Evolutionary conservation across 768 basidiomycete genomes (phyloP).

Genomic region (Rhodotorula babjevae): DNA sequence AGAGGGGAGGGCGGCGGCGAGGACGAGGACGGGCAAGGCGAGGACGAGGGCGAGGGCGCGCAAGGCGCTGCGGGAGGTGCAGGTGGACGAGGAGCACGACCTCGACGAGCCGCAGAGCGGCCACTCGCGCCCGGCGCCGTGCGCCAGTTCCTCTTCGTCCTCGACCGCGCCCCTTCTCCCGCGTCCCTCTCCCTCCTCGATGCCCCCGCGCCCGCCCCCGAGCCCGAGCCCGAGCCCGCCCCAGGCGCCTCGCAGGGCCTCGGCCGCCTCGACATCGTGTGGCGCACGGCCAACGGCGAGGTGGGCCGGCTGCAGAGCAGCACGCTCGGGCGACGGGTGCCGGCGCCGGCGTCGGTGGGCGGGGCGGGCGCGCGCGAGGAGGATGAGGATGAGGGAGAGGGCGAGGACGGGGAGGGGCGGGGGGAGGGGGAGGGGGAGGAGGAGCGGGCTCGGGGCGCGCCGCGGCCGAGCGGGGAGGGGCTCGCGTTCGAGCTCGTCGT

Average conservation of each 20-base stretch:
- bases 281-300: constrained; percentile 80
- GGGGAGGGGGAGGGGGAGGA: too few relatives aligned
- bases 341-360: constrained; percentile 19
- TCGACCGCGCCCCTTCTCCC: constrained; percentile 52
- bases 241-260: constrained; percentile 54
- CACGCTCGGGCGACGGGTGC: constrained; percentile 73
- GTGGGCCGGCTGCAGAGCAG: constrained; percentile 82
- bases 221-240: constrained; percentile 48
- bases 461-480: constrained; percentile 54
- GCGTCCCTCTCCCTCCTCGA: too few relatives aligned
- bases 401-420: too few relatives aligned
- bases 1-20: too few relatives aligned
- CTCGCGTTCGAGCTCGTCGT: constrained; percentile 55
- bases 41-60: too few relatives aligned
- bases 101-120: constrained; percentile 54
- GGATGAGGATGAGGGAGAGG: too few relatives aligned
- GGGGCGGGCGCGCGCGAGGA: too few relatives aligned
- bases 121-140: constrained; percentile 78
- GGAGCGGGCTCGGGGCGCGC: too few relatives aligned
- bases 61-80: too few relatives aligned
- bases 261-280: constrained; percentile 75
- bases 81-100: too few relatives aligned
- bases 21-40: too few relatives aligned
- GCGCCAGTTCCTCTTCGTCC: constrained; percentile 80
- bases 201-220: too few relatives aligned